phyloP scores from a whole-genome alignment of 768 basidiomycete species.

The Mycena pura region DNA sequence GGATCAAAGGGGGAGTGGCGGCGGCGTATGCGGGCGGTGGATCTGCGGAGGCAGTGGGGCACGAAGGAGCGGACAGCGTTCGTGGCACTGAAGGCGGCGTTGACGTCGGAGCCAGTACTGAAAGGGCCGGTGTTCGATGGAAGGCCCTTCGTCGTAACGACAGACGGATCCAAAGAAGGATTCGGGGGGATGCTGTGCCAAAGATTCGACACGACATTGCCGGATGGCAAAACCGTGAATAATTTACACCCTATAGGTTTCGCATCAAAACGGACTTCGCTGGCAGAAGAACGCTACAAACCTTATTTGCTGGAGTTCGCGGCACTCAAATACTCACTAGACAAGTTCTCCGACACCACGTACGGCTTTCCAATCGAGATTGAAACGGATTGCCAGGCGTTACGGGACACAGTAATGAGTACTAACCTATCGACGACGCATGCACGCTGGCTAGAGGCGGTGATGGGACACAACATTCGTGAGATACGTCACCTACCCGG shows the following conservation, averaged over 20 bases:
- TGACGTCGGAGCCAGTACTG: constrained; percentile 31
- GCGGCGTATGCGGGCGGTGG: constrained; percentile 26
- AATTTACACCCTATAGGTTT: constrained; percentile 38
- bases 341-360: constrained; percentile 25
- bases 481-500: constrained; percentile 30
- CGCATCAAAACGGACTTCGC: constrained; percentile 41
- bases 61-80: constrained; percentile 31
- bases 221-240: constrained; percentile 18
- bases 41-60: constrained; percentile 22
- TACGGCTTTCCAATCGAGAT: constrained; percentile 33
- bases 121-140: constrained; percentile 30
- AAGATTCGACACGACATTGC: constrained; percentile 8
- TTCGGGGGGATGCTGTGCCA: constrained; percentile 36
- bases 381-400: constrained; percentile 10
- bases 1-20: constrained; percentile 35
- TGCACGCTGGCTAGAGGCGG: constrained; percentile 35
- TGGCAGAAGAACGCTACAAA: constrained; percentile 35
- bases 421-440: constrained; percentile 28
- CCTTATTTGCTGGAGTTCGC: constrained; percentile 42
- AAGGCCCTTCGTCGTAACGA: constrained; percentile 34
- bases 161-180: constrained; percentile 35
- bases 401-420: constrained; percentile 31
- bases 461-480: constrained; percentile 28
- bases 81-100: constrained; percentile 26
- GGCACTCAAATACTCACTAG: constrained; percentile 15